These are phyloP conservation scores for Tylopilus sp. DNA, from an alignment of 768 basidiomycete species.

Conservation along the genomic window DNA sequence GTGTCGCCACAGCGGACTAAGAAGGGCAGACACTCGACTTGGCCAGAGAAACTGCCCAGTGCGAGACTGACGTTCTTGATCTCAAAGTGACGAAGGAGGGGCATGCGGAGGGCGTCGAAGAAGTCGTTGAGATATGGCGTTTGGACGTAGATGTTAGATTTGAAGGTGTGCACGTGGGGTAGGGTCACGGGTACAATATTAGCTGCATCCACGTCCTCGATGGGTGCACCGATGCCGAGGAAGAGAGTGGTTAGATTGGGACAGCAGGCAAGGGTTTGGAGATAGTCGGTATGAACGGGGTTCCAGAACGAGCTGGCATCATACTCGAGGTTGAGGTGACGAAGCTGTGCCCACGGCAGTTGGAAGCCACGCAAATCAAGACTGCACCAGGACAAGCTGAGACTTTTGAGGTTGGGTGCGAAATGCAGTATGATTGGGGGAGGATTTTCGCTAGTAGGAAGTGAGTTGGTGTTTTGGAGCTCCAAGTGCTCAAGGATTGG, in stretches of 20 bases:
- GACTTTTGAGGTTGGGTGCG: slow-evolving; percentile 26
- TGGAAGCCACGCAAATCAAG: slow-evolving; percentile 27
- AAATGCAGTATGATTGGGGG: slow-evolving; percentile 23
- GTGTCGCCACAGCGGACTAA: slow-evolving; percentile 25
- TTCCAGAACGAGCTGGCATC: slow-evolving; percentile 30
- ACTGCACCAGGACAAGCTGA: slow-evolving; percentile 26
- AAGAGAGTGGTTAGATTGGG: slow-evolving; percentile 26
- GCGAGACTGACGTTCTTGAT: slow-evolving; percentile 29
- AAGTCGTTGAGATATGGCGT: slow-evolving; percentile 22
- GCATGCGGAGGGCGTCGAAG: slow-evolving; percentile 27
- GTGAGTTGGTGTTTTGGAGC: slow-evolving; percentile 22
- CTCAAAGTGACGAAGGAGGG: slow-evolving; percentile 23
- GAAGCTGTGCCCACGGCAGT: slow-evolving; percentile 29
- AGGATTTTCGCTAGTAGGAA: slow-evolving; percentile 25
- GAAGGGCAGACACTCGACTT: slow-evolving; percentile 28
- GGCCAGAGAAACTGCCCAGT: slow-evolving; percentile 23
- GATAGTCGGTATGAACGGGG: slow-evolving; percentile 28
- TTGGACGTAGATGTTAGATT: slow-evolving; percentile 24
- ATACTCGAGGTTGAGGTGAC: slow-evolving; percentile 26
- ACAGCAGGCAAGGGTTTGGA: slow-evolving; percentile 21
- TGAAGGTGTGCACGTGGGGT: slow-evolving; percentile 27
- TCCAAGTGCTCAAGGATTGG: slow-evolving; percentile 26
- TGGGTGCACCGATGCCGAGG: slow-evolving; percentile 23
- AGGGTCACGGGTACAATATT: slow-evolving; percentile 23
- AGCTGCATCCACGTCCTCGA: slow-evolving; percentile 14